These are phyloP conservation scores for Claviceps purpurea DNA, from an alignment of 2,329 filamentous ascomycete genomes.

Conservation along the genomic window DNA sequence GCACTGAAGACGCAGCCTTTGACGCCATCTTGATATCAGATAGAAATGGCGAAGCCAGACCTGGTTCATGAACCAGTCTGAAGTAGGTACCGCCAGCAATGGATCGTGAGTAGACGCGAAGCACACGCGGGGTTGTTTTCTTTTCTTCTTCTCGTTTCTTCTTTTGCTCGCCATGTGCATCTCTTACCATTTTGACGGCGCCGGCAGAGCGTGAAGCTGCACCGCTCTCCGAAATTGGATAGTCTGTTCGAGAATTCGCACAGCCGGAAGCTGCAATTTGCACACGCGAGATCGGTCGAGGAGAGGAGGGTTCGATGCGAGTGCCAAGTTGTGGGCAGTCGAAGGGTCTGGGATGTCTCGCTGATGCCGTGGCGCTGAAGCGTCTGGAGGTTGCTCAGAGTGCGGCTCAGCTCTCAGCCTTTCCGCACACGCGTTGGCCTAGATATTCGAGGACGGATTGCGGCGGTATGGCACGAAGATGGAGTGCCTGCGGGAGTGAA, in stretches of 20 bases:
- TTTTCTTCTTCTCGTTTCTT: background rate
- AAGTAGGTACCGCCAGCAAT: background rate
- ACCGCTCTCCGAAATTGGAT: background rate
- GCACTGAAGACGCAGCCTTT: background rate
- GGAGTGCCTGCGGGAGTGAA: constrained; percentile 2
- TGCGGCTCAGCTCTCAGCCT: constrained; percentile 3
- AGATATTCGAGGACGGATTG: constrained; percentile 1
- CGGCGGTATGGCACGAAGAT: constrained; percentile 3
- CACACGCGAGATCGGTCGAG: background rate
- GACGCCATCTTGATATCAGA: background rate
- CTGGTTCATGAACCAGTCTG: background rate
- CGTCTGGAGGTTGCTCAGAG: background rate
- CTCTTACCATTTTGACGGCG: constrained; percentile 7
- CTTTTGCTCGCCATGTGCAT: background rate
- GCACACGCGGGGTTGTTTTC: background rate
- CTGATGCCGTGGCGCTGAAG: background rate
- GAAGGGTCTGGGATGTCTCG: background rate
- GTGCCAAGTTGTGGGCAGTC: background rate
- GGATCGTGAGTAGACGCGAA: background rate
- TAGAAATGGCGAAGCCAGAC: background rate
- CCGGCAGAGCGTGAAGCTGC: constrained; percentile 3
- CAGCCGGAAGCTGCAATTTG: constrained; percentile 1
- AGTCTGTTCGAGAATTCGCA: constrained; percentile 1
- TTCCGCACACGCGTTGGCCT: constrained; percentile 1
- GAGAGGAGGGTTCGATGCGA: background rate